These are phyloP conservation scores for Venturia oleaginea DNA, from an alignment of 2,329 filamentous ascomycete species.

Conservation along the genomic window DNA sequence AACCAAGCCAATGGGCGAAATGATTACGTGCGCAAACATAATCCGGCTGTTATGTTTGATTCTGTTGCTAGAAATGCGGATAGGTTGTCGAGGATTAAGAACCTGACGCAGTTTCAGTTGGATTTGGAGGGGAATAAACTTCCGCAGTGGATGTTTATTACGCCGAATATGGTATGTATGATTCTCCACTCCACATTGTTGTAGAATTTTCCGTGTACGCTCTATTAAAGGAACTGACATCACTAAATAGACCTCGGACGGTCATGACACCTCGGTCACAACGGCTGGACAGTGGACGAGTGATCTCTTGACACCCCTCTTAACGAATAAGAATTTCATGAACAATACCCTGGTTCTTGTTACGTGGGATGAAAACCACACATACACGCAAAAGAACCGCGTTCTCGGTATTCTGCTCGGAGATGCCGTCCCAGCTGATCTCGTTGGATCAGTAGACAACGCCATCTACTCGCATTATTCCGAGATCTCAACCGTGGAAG, in stretches of 20 bases:
- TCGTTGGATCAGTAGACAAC: constrained; percentile 58
- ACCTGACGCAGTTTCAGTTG: constrained; percentile 57
- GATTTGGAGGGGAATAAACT: constrained; percentile 56
- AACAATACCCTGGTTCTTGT: constrained; percentile 65
- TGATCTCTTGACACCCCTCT: constrained; percentile 59
- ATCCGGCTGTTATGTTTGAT: constrained; percentile 55
- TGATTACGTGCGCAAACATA: constrained; percentile 79
- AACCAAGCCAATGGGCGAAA: constrained; percentile 59
- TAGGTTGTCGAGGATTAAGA: constrained; percentile 63
- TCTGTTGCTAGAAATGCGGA: constrained; percentile 47
- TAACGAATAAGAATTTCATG: constrained; percentile 63
- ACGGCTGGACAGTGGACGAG: constrained; percentile 60
- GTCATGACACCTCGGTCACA: constrained; percentile 55
- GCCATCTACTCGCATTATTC: constrained; percentile 47
- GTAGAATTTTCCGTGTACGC: too few relatives aligned
- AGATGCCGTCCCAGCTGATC: constrained; percentile 57
- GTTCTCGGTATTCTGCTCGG: constrained; percentile 65
- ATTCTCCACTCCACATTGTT: too few relatives aligned
- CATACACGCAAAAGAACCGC: constrained; percentile 57
- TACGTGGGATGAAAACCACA: constrained; percentile 71
- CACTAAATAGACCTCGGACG: constrained; percentile 16
- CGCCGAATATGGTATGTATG: constrained; percentile 43
- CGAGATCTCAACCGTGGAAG: constrained; percentile 35
- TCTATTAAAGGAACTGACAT: neutral
- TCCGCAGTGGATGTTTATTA: constrained; percentile 64